A percentile compares a stretch with the other conserved stretches of the same genome.
Conservation (phyloP, 768 basidiomycete genomes). For the Rhizopogon vinicolor region DNA sequence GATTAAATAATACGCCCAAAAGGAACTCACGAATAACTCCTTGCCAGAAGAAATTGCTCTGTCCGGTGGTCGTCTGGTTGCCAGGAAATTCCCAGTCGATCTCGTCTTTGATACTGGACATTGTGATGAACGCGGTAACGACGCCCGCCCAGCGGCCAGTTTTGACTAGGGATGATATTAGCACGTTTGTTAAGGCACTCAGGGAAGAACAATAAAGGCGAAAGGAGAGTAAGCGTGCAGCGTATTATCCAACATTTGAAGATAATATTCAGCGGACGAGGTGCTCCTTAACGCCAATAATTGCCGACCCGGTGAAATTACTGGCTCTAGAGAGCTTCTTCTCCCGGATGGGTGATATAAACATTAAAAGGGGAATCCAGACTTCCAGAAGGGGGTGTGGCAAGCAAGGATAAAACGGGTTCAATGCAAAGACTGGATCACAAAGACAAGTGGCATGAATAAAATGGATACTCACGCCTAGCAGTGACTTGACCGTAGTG, state of each 20-base stretch:
- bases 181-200: background rate
- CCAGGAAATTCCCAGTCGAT: conserved; percentile 89
- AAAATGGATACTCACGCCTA: conserved; percentile 34
- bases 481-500: conserved; percentile 78
- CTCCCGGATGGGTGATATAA: background rate
- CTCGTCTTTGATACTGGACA: conserved; percentile 81
- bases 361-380: background rate
- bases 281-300: background rate
- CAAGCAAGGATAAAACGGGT: background rate
- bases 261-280: background rate
- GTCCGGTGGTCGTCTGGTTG: conserved; percentile 52
- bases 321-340: background rate
- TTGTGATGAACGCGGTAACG: conserved; percentile 81
- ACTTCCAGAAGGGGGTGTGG: background rate
- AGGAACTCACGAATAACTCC: conserved; percentile 54
- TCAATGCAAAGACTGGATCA: background rate
- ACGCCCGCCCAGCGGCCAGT: conserved; percentile 78
- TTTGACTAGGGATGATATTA: conserved; percentile 46
- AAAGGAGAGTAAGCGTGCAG: background rate
- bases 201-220: background rate
- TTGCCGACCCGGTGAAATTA: background rate
- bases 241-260: background rate
- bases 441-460: background rate
- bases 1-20: background rate
- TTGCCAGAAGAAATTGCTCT: conserved; percentile 83